Base-by-base conservation (phyloP, 148 eudicot genomes). In the Cornus florida region DNA sequence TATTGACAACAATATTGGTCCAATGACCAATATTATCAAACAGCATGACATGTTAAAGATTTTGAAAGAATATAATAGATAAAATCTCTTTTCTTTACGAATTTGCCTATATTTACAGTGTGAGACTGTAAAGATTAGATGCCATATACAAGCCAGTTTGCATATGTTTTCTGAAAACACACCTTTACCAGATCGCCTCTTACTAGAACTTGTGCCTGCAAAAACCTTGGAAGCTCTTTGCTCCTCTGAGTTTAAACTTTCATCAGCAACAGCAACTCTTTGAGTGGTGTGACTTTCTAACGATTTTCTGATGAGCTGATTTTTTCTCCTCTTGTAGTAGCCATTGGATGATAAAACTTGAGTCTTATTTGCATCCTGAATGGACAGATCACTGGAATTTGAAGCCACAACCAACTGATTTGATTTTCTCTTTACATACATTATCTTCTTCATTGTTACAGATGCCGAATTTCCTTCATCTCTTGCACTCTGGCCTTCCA, bases 321-420 rank as follows among this genome's bases (percentile, higher is more conserved):
- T 87, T 79, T 82, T 87, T 85, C 86, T 91, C 80, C 84, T 93
- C 83, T 92, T 93, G 83, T 81, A 95, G 86, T 95, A 95, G 72
- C 87, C 84, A 82, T 87, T 90, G 19, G 97, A 90, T 73, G 87
- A 82, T 73, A 77, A 74, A 67, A 79, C 72, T 46, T 80, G 77
- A 53, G 82, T 69, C n/a, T 81, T 86, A 75, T 87, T 90, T 57
- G 77, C 59, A 50, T 77, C 80, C 77, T 22, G 83, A 74, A 79
- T 53, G 81, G 92, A 78, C 50, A 62, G 20, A 67, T 84, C 86
- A n/a, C 88, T 77, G 82, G 91, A 39, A 69, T 82, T 82, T 50
- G 92, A 81, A 80, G 97, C 83, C 46, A 95, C 97, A 86, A 93
- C 87, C 88, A 93, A 85, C 78, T 95, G 99, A 88, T 95, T 83